Evolutionary conservation across 805 yeast species (phyloP).

Genomic region (Metschnikowia chrysomelidarum): DNA sequence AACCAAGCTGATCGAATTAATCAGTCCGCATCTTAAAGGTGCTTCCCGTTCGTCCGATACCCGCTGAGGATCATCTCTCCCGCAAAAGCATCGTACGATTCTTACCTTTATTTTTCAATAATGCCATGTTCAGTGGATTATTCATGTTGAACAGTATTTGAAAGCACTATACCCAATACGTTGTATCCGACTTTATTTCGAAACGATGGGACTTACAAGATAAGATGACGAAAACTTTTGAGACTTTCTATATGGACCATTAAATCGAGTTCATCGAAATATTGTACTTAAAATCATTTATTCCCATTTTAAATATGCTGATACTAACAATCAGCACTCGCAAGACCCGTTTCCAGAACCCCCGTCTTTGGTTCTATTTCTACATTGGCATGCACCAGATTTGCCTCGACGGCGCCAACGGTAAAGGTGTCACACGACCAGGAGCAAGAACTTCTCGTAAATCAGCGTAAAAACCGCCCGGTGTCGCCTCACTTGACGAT

Average conservation of each 20-base stretch:
- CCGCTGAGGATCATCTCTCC: too few species aligned
- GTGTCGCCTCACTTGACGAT: conserved; percentile 86
- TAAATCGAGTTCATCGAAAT: too few species aligned
- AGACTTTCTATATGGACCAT: too few species aligned
- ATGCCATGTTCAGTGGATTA: too few species aligned
- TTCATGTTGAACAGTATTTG: too few species aligned
- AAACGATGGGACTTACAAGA: not conserved
- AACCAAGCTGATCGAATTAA: too few species aligned
- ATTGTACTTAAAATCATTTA: not conserved
- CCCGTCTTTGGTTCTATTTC: conserved; percentile 18
- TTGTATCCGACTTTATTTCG: not conserved
- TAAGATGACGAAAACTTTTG: not conserved
- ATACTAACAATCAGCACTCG: conserved; percentile 15
- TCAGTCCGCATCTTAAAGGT: too few species aligned
- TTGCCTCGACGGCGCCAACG: conserved; percentile 27
- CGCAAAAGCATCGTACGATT: too few species aligned
- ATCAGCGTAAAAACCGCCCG: conserved; percentile 88
- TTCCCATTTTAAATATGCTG: too few species aligned
- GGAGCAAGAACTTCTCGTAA: conserved; percentile 67
- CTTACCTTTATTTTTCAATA: too few species aligned
- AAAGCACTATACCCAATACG: too few species aligned
- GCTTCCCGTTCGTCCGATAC: too few species aligned
- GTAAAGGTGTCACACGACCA: conserved; percentile 53
- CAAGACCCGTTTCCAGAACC: conserved; percentile 11
- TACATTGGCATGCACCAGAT: conserved; percentile 12